Conservation (phyloP, 2,329 filamentous ascomycete genomes). For the Massarina eburnea region DNA sequence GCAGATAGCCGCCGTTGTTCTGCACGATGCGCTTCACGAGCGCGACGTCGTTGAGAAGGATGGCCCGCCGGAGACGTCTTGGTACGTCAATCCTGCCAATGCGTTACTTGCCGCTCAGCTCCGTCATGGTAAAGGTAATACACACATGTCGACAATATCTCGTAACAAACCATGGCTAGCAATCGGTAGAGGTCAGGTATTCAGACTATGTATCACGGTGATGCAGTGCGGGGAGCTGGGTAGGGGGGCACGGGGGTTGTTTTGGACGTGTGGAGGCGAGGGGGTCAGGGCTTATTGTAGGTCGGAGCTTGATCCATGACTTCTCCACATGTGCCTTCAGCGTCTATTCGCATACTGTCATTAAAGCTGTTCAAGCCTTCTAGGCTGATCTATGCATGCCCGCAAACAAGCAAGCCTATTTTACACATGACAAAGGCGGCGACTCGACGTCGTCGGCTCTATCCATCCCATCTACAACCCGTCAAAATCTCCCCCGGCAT, state of each 20-base stretch:
- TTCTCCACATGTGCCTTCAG: neutral
- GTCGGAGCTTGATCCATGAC: neutral
- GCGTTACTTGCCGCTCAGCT: neutral
- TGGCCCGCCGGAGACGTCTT: constrained; percentile 77
- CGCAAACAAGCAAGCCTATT: constrained; percentile 18
- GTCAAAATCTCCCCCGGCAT: constrained; percentile 93
- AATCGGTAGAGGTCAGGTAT: constrained; percentile 4
- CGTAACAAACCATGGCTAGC: constrained; percentile 23
- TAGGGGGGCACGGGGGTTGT: too few relatives aligned
- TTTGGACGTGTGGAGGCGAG: too few relatives aligned
- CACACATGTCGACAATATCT: constrained; percentile 24
- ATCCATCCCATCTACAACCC: constrained; percentile 66
- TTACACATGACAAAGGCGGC: constrained; percentile 15
- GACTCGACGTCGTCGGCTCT: neutral
- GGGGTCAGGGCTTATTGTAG: neutral
- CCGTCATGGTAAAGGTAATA: neutral
- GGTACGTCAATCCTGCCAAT: constrained; percentile 70
- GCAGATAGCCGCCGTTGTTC: constrained; percentile 69
- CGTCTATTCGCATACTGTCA: constrained; percentile 19
- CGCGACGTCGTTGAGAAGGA: constrained; percentile 70
- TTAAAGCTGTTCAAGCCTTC: constrained; percentile 12
- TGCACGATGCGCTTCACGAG: constrained; percentile 77
- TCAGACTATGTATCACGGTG: too few relatives aligned
- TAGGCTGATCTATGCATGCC: constrained; percentile 25
- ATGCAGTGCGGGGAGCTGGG: too few relatives aligned